Evolutionary conservation across 2,329 filamentous ascomycete genomes (phyloP), one percentile per base, ranked within the genome.

Genomic region (Xylogone sp.): DNA sequence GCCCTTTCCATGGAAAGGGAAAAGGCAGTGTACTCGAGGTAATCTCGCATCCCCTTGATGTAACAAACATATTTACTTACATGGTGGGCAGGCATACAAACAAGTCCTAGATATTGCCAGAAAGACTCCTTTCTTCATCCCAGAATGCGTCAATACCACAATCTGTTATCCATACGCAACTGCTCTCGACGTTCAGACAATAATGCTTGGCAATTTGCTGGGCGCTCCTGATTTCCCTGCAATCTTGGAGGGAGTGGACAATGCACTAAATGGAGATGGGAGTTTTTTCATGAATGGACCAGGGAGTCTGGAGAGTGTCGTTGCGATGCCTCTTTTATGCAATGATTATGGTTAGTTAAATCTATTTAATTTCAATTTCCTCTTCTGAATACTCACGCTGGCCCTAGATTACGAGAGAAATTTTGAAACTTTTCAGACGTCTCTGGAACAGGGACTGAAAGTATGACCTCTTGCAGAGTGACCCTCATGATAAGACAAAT

Each of bases 21-120:
- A 53, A 34, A 46, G 46, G 51, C 29, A 43, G 27, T 44, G 43
- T 53, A n/a, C 27, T 45, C 22, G 52, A 52, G n/a, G 51, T 52
- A 22, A 19, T 18, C 47, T 18, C 24, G 24, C 24, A 27, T 27
- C 24, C 10, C 10, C 24, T 27, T 27, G 24, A 27, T 27, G 5
- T 27, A 27, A 10, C 24, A 27, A 27, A 10, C 24, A 27, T 27
- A 27, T 27, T 27, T 27, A 27, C 24, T 27, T 10, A 27, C 24
- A 27, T 10, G 10, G 24, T 27, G 24, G 24, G 16, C 16, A 29
- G 2, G 3, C 19, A 45, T 27, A 44, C 13, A 9, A 20, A 16
- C 39, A 42, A 39, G 9, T 49, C 19, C 7, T 45, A 21, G 22
- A 8, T 19, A 43, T 21, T 1, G 51, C 51, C 21, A 46, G 31